Percentiles rank a stretch among this genome's conserved stretches.
Evolutionary conservation across 2,329 filamentous ascomycete species (phyloP).

Genomic region (Alternaria arborescens): DNA sequence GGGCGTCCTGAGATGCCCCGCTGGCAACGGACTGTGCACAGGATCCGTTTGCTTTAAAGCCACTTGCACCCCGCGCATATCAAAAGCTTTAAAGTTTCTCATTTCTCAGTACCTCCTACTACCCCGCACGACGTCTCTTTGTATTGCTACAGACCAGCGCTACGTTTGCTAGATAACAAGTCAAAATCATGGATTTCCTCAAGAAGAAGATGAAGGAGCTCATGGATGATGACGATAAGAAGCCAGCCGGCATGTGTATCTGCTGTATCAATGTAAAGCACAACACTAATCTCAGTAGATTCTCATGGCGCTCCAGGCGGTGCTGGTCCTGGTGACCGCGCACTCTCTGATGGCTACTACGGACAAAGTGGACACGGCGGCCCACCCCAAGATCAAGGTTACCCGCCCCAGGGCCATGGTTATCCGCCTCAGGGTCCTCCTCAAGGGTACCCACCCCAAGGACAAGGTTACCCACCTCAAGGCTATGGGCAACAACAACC

Average conservation of each 20-base stretch:
- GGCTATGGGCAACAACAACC: slow-evolving; percentile 39
- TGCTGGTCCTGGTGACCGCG: slow-evolving; percentile 32
- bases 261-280: background rate
- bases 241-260: slow-evolving; percentile 37
- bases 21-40: slow-evolving; percentile 20
- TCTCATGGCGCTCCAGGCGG: slow-evolving; percentile 24
- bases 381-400: slow-evolving; percentile 9
- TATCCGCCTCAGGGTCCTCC: slow-evolving; percentile 28
- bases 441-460: slow-evolving; percentile 34
- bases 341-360: slow-evolving; percentile 32
- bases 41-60: slow-evolving; percentile 28
- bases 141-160: background rate
- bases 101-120: background rate
- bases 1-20: slow-evolving; percentile 19
- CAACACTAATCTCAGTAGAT: slow-evolving; percentile 8
- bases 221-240: slow-evolving; percentile 51
- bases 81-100: slow-evolving; percentile 16
- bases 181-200: slow-evolving; percentile 54
- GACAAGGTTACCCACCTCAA: slow-evolving; percentile 30
- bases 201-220: slow-evolving; percentile 58
- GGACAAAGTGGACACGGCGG: slow-evolving; percentile 23
- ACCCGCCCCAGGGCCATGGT: slow-evolving; percentile 25
- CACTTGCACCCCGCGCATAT: slow-evolving; percentile 18
- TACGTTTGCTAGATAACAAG: background rate
- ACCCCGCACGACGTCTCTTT: background rate